Conservation (phyloP, 176 grass and related monocot genomes). For the Avena sativa region DNA sequence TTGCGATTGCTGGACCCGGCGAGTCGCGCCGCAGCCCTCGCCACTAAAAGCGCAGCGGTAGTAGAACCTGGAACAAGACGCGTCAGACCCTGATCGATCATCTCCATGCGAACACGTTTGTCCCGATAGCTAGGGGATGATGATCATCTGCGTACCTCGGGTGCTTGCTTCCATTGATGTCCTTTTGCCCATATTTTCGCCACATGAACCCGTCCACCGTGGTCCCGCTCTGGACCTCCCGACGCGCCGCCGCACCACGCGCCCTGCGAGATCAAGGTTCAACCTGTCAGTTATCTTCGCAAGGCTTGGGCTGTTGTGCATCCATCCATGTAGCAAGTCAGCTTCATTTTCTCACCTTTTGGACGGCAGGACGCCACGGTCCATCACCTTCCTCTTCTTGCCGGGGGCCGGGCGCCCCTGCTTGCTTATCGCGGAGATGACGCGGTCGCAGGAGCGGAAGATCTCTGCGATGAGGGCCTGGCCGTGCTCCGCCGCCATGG, state of each 20-base stretch:
- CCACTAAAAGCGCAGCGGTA: slow-evolving; percentile 64
- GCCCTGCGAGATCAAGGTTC: slow-evolving; percentile 22
- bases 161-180: slow-evolving; percentile 50
- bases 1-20: slow-evolving; percentile 36
- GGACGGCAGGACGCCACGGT: neutral
- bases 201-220: slow-evolving; percentile 64
- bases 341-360: neutral
- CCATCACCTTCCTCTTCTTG: slow-evolving; percentile 38
- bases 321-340: neutral
- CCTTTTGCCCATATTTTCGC: slow-evolving; percentile 80
- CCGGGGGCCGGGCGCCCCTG: neutral
- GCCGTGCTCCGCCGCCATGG: neutral
- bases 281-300: no score
- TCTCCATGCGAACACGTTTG: no score
- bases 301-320: neutral
- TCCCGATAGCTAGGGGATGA: no score
- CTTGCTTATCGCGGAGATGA: slow-evolving; percentile 30
- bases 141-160: slow-evolving; percentile 36
- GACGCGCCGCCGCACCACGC: slow-evolving; percentile 30
- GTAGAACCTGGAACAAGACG: slow-evolving; percentile 48
- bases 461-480: no score
- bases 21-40: slow-evolving; percentile 56
- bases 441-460: no score
- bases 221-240: slow-evolving; percentile 21
- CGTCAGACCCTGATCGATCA: neutral